These are phyloP conservation scores for Nelumbo lutea DNA, from an alignment of 164 flowering plant genomes.

Conservation along the genomic window DNA sequence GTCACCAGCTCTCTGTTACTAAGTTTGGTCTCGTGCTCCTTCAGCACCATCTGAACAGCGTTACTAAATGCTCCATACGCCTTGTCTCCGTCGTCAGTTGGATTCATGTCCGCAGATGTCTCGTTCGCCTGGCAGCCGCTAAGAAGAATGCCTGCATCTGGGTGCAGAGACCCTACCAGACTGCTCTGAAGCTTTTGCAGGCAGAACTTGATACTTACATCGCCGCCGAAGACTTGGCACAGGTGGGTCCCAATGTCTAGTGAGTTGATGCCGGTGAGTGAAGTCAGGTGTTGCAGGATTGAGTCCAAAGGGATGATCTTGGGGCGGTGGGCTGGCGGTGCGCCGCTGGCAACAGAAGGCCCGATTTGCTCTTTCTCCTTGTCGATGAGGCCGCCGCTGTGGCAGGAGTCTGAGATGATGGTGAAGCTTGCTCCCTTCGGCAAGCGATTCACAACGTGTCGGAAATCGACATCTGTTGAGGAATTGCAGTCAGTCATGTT, in stretches of 20 bases:
- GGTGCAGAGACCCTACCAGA: conserved; percentile 8
- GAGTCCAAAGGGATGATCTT: conserved; percentile 44
- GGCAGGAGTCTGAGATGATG: conserved; percentile 77
- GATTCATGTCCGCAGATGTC: conserved; percentile 58
- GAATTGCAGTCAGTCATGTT: background rate
- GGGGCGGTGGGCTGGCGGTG: background rate
- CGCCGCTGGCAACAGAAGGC: conserved; percentile 20
- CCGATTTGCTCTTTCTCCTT: conserved; percentile 78
- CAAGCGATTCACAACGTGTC: conserved; percentile 52
- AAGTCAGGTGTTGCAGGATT: conserved; percentile 35
- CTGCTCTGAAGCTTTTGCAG: conserved; percentile 6
- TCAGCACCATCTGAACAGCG: conserved; percentile 51
- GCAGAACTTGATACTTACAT: conserved; percentile 44
- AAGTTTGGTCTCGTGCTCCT: conserved; percentile 24
- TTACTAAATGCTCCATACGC: conserved; percentile 78
- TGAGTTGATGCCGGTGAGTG: conserved; percentile 41
- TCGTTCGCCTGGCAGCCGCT: conserved; percentile 79
- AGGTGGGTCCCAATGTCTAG: conserved; percentile 46
- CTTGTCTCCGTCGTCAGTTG: conserved; percentile 22
- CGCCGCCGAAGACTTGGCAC: conserved; percentile 36
- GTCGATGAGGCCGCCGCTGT: conserved; percentile 85
- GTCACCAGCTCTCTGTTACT: conserved; percentile 47
- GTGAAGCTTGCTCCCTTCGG: conserved; percentile 69
- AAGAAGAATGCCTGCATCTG: conserved; percentile 59
- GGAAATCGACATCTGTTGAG: conserved; percentile 53